phyloP scores from a whole-genome alignment of 768 basidiomycete genomes.

The Termitomyces sp. region DNA sequence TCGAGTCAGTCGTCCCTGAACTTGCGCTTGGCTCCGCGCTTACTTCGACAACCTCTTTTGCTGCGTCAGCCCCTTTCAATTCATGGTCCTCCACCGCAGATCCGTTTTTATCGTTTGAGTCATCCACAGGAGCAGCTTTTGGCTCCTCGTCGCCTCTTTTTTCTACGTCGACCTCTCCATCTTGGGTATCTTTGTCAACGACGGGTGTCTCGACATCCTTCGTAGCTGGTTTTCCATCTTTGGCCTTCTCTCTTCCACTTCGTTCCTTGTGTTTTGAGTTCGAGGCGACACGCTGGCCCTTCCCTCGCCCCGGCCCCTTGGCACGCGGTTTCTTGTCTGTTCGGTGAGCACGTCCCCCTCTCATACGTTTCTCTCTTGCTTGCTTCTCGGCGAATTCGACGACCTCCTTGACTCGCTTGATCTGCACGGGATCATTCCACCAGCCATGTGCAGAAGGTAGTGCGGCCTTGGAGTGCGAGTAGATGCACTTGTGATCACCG shows the following conservation, averaged over 20 bases:
- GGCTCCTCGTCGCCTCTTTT: neutral
- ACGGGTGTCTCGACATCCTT: neutral
- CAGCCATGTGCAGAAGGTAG: conserved; percentile 27
- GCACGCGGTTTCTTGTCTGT: conserved; percentile 7
- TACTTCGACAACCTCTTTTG: neutral
- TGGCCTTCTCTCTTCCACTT: neutral
- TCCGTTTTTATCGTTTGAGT: neutral
- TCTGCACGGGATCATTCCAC: conserved; percentile 24
- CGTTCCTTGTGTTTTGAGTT: conserved; percentile 2
- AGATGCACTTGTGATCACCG: conserved; percentile 28
- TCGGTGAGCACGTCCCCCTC: conserved; percentile 5
- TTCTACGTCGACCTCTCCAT: neutral
- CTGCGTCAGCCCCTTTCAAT: neutral
- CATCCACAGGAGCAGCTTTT: neutral
- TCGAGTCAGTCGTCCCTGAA: neutral
- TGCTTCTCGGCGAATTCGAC: conserved; percentile 16
- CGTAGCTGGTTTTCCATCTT: neutral
- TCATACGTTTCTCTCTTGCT: conserved; percentile 13
- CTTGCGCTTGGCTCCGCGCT: neutral
- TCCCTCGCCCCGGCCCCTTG: conserved; percentile 10
- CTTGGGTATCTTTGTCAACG: neutral
- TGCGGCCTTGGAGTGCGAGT: conserved; percentile 31
- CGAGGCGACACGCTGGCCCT: neutral
- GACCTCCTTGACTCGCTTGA: conserved; percentile 13
- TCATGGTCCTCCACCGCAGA: neutral